These are phyloP conservation scores for Asterochloris sp. DNA, from an alignment of 139 green algal species.

Conservation along the genomic window DNA sequence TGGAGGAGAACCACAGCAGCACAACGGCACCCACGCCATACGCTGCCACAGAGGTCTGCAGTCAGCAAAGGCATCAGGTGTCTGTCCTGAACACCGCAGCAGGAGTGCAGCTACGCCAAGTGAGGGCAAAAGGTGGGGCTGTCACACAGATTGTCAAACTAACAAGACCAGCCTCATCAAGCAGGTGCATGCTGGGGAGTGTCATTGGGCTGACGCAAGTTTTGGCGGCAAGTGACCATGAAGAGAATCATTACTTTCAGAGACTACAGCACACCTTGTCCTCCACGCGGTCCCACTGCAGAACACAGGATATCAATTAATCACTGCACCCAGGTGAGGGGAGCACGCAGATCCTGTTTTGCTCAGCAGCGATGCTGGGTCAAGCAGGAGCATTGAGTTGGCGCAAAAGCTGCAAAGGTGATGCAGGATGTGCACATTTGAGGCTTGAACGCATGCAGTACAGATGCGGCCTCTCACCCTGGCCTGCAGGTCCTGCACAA, in stretches of 20 bases:
- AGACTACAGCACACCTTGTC: constrained; percentile 23
- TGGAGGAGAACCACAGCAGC: constrained; percentile 84
- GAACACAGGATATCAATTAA: constrained; percentile 3
- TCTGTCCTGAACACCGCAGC: constrained; percentile 64
- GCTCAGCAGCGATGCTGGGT: background rate
- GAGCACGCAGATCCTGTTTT: background rate
- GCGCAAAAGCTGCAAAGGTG: background rate
- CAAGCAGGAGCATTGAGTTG: background rate
- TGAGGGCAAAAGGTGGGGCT: background rate
- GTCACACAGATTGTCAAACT: background rate
- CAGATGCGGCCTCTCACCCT: constrained; percentile 44
- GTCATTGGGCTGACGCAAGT: no score
- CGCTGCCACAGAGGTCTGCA: constrained; percentile 63
- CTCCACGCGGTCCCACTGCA: constrained; percentile 53
- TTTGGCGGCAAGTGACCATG: no score
- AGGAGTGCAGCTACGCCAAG: background rate
- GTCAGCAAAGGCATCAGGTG: constrained; percentile 77
- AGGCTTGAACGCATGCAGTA: no score
- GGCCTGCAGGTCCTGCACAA: constrained; percentile 72
- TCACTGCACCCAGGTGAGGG: background rate
- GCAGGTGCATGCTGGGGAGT: no score
- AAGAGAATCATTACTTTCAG: no score
- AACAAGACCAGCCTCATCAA: no score
- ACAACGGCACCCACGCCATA: constrained; percentile 83
- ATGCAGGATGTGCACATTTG: background rate